Base-by-base conservation (phyloP, 2,329 filamentous ascomycete species). In the Colletotrichum incanum region DNA sequence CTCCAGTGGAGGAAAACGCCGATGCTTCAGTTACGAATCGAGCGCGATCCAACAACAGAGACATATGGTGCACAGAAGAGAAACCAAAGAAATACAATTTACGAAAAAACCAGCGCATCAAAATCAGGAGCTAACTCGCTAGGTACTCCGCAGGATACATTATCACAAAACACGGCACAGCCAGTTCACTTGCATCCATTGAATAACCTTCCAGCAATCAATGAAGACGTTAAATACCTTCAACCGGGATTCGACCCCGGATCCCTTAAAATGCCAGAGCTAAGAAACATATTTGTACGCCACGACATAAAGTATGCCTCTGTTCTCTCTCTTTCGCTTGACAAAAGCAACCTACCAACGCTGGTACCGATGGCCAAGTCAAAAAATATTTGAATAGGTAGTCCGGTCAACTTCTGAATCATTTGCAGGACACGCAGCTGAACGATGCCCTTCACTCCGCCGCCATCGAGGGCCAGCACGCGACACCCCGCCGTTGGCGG, bases 381-480 rank as follows among this genome's bases (percentile, higher is more conserved):
- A 31, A 61, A 61, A 28, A 61, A 61, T 28, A 61, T 45, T n/a
- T 43, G 65, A 20, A 61, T 55, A 31, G 65, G 65, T 55, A 67
- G 50, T 26, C 71, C 34, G 60, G 79, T 67, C 14, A 54, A 66
- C 28, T 74, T 65, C 74, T 80, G 78, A 16, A 81, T 59, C 20
- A 75, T 58, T 58, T 78, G 56, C 18, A 81, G 73, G 59, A 81
- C 79, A 8, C 74, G 47, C 11, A 81, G 77, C 14, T 71, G 72
- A 12, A 79, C 78, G 12, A 81, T 71, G 7, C 80, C 79, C 16
- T 79, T 77, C 41, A 80, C 76, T 3, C 80, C 79, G 34, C 80
- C 77, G 18, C 76, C 77, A 72, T 81, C 69, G 31, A 71, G 65
- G 18, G 52, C 28, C 18, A 67, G 58, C 16, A 67, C 65, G 28